Percentiles rank a stretch among this genome's conserved stretches.
These are phyloP conservation scores for Barnettozyma salicaria DNA, from an alignment of 805 yeast species.

Conservation along the genomic window DNA sequence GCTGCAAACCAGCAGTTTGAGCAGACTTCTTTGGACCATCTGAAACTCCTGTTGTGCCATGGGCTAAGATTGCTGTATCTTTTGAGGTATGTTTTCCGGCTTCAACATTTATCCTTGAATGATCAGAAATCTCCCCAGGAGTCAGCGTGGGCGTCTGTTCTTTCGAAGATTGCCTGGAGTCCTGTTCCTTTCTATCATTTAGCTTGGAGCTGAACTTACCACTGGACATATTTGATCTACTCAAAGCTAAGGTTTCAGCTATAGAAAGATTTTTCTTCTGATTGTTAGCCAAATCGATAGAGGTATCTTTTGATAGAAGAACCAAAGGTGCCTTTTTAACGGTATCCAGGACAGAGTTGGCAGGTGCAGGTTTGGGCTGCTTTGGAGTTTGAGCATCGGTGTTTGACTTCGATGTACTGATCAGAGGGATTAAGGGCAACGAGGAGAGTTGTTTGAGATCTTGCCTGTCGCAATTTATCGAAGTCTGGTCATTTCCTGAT, in stretches of 20 bases:
- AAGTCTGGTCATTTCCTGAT: too few relatives aligned
- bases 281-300: constrained; percentile 23
- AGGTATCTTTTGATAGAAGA: constrained; percentile 23
- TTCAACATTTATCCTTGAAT: neutral
- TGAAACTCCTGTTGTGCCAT: too few relatives aligned
- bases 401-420: neutral
- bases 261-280: constrained; percentile 38
- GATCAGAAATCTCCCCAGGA: neutral
- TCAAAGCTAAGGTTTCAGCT: constrained; percentile 55
- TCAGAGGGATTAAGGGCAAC: neutral
- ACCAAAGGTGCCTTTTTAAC: constrained; percentile 21
- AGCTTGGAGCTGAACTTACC: constrained; percentile 25
- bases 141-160: too few relatives aligned
- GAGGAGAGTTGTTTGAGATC: neutral
- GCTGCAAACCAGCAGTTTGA: too few relatives aligned
- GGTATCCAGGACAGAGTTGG: constrained; percentile 19
- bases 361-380: constrained; percentile 21
- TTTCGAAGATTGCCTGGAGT: neutral
- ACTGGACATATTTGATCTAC: constrained; percentile 40
- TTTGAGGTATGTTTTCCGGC: too few relatives aligned
- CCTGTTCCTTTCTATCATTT: constrained; percentile 14
- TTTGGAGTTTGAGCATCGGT: constrained; percentile 3
- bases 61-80: constrained; percentile 2
- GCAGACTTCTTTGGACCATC: too few relatives aligned
- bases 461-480: too few relatives aligned